Evolutionary conservation across 257 asterid species (phyloP).

Genomic region (Verbascum thapsus): DNA sequence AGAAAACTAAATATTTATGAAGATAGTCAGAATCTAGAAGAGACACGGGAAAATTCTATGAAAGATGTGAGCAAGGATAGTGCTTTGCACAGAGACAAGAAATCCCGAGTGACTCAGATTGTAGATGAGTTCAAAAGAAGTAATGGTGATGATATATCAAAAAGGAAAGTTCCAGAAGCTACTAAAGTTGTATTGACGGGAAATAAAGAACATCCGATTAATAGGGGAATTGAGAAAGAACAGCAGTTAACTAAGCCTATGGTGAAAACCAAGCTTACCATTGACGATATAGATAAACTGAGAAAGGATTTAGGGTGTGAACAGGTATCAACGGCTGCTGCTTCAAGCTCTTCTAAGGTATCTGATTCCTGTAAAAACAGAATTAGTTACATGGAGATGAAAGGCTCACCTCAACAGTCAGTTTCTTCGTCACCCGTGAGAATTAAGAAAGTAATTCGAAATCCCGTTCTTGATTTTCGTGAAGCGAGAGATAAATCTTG

Average conservation of each 20-base stretch:
- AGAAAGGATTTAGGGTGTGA: constrained; percentile 73
- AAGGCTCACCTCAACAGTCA: constrained; percentile 84
- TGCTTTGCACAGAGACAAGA: constrained; percentile 57
- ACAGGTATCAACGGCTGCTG: constrained; percentile 65
- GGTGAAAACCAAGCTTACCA: constrained; percentile 42
- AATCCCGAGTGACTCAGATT: constrained; percentile 45
- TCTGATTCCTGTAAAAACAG: constrained; percentile 71
- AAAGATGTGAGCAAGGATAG: constrained; percentile 45
- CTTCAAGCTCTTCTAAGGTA: constrained; percentile 92
- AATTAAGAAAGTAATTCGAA: neutral
- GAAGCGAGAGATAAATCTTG: constrained; percentile 19
- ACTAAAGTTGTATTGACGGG: constrained; percentile 37
- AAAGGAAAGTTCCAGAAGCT: no score
- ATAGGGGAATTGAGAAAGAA: constrained; percentile 40
- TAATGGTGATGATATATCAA: constrained; percentile 36
- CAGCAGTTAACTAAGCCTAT: constrained; percentile 45
- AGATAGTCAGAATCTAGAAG: constrained; percentile 35
- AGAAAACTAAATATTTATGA: constrained; percentile 51
- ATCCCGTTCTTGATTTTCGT: constrained; percentile 21
- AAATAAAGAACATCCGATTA: constrained; percentile 40
- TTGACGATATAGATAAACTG: constrained; percentile 61
- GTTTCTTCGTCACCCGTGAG: constrained; percentile 93
- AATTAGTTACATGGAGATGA: constrained; percentile 48
- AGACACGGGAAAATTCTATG: constrained; percentile 30
- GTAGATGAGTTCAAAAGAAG: constrained; percentile 47